A percentile compares a stretch with the other conserved stretches of the same genome.
Conservation (phyloP, 2,329 filamentous ascomycete genomes). For the Stemphylium vesicarium region DNA sequence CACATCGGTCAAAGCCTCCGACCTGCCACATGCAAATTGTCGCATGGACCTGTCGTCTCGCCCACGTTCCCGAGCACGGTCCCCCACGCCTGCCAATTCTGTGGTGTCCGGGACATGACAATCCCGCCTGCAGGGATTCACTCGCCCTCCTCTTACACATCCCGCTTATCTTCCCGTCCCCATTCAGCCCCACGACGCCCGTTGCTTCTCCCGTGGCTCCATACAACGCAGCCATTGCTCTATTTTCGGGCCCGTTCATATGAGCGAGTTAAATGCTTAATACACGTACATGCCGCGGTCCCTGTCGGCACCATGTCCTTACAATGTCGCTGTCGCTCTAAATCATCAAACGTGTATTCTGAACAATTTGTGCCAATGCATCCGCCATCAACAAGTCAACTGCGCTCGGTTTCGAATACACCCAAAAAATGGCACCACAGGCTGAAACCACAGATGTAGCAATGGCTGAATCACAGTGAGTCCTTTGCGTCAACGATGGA, state of each 20-base stretch:
- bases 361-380: constrained; percentile 33
- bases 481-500: not conserved
- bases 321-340: constrained; percentile 17
- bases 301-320: constrained; percentile 19
- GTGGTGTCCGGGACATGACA: constrained; percentile 13
- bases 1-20: constrained; percentile 6
- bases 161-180: constrained; percentile 29
- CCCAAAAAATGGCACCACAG: constrained; percentile 29
- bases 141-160: constrained; percentile 16
- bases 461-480: constrained; percentile 34
- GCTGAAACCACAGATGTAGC: constrained; percentile 27
- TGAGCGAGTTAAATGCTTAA: constrained; percentile 11
- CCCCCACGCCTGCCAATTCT: constrained; percentile 12
- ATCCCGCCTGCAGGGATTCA: constrained; percentile 17
- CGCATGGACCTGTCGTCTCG: constrained; percentile 22
- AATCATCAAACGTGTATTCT: constrained; percentile 8
- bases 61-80: constrained; percentile 17
- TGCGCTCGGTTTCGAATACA: constrained; percentile 17
- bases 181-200: constrained; percentile 38
- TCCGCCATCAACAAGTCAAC: constrained; percentile 20
- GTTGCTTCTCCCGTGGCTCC: constrained; percentile 25
- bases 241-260: constrained; percentile 12
- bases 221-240: constrained; percentile 22
- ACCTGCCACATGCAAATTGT: constrained; percentile 8
- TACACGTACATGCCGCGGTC: constrained; percentile 20